Percentiles rank a stretch among this genome's conserved stretches.
Evolutionary conservation across 495 filamentous ascomycete species (phyloP).

Genomic region (Aspergillus bertholletiae): DNA sequence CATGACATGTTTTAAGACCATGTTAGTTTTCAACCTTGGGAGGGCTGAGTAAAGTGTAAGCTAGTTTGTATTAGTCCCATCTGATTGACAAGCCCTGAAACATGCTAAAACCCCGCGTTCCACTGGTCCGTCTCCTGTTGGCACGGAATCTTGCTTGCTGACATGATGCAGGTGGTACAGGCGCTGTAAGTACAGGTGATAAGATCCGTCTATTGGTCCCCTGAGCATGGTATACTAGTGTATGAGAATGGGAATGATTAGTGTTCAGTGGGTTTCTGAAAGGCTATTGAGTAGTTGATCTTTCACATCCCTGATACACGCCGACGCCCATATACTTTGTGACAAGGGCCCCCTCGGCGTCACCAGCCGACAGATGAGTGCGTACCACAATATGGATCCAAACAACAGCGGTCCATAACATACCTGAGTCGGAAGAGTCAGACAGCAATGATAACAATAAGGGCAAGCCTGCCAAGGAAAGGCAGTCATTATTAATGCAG

Average conservation of each 20-base stretch:
- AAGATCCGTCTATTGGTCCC: neutral
- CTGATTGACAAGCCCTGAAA: slow-evolving; percentile 20
- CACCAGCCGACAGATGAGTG: neutral
- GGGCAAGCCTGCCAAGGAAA: too few species aligned
- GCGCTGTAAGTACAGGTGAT: neutral
- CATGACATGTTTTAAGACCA: too few species aligned
- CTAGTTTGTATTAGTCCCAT: slow-evolving; percentile 1
- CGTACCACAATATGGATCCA: neutral
- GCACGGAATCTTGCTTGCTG: neutral
- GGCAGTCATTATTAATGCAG: too few species aligned
- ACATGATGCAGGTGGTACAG: neutral
- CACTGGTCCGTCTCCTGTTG: slow-evolving; percentile 10
- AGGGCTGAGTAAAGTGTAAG: slow-evolving; percentile 2
- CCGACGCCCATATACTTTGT: neutral
- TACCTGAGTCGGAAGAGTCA: too few species aligned
- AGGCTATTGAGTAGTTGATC: neutral
- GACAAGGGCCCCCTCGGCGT: neutral
- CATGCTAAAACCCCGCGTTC: slow-evolving; percentile 23
- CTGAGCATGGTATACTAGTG: neutral
- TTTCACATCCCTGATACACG: neutral
- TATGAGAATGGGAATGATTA: neutral
- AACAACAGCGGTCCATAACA: neutral
- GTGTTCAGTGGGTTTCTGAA: neutral
- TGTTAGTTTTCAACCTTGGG: slow-evolving; percentile 8
- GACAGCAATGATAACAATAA: too few species aligned